Evolutionary conservation across 2,329 filamentous ascomycete species (phyloP).

Genomic region (Diaporthe helianthi): DNA sequence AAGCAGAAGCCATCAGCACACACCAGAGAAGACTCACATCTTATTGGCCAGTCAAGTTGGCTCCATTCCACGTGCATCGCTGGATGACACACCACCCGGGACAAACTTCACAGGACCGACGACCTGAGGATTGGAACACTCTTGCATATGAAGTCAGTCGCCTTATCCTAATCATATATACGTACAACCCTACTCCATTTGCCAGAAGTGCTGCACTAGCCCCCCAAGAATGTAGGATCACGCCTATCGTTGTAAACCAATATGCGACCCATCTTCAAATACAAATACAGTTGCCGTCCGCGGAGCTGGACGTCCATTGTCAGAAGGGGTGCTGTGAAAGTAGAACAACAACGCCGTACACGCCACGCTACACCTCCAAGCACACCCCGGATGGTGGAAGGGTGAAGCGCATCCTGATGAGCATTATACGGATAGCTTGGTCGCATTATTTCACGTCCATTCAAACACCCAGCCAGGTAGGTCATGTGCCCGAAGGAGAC

Average conservation of each 20-base stretch:
- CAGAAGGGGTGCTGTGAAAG: background rate
- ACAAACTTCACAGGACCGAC: background rate
- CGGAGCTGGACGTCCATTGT: background rate
- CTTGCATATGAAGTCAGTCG: slow-evolving; percentile 25
- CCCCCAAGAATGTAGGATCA: background rate
- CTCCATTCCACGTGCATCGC: background rate
- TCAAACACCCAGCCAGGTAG: background rate
- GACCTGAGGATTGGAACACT: background rate
- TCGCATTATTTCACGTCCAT: background rate
- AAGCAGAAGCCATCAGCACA: background rate
- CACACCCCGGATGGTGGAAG: background rate
- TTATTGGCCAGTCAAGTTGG: background rate
- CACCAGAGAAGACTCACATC: background rate
- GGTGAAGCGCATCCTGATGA: background rate
- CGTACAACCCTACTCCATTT: slow-evolving; percentile 1
- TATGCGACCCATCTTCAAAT: background rate
- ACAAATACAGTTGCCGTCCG: slow-evolving; percentile 7
- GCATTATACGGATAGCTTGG: background rate
- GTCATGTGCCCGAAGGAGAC: background rate
- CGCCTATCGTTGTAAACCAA: background rate
- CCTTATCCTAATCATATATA: slow-evolving; percentile 24
- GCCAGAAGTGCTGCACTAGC: background rate
- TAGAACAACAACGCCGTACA: slow-evolving; percentile 21
- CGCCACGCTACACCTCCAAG: background rate
- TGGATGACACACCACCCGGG: background rate